phyloP scores from a whole-genome alignment of 129 eudicot genomes.

The Flaveria bidentis region DNA sequence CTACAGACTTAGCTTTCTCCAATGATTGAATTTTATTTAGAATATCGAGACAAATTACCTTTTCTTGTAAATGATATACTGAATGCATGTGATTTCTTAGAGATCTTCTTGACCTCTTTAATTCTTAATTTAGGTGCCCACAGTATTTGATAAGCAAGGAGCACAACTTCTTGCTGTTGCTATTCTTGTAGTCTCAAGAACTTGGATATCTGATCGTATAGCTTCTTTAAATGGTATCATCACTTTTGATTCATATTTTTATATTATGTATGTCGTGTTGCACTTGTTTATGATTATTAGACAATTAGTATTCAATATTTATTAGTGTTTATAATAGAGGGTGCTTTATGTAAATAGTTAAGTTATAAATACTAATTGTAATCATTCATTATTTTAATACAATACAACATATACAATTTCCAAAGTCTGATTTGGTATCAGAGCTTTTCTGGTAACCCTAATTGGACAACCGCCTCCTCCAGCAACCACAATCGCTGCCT shows the following conservation, averaged over 20 bases:
- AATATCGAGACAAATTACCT: not conserved
- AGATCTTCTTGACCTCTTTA: slow-evolving; percentile 25
- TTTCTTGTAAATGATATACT: slow-evolving; percentile 7
- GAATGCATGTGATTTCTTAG: slow-evolving; percentile 6
- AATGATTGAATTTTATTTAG: not conserved
- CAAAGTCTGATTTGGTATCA: too few species aligned
- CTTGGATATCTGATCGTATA: slow-evolving; percentile 93
- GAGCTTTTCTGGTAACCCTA: too few species aligned
- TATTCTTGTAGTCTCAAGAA: slow-evolving; percentile 84
- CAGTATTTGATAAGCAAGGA: slow-evolving; percentile 93
- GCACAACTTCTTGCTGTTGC: slow-evolving; percentile 95
- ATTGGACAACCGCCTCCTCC: too few species aligned
- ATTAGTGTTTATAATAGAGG: too few species aligned
- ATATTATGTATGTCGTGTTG: not conserved
- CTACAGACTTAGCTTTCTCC: not conserved
- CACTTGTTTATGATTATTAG: not conserved
- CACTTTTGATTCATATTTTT: not conserved
- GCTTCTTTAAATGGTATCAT: slow-evolving; percentile 90
- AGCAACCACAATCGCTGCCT: too few species aligned
- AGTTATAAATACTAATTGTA: too few species aligned
- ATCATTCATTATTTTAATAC: too few species aligned
- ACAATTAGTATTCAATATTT: too few species aligned
- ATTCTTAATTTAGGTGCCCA: slow-evolving; percentile 75
- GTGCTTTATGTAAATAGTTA: too few species aligned
- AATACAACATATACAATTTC: too few species aligned